Base-by-base conservation (phyloP, 345 rosid genomes). In the Camelina sativa region DNA sequence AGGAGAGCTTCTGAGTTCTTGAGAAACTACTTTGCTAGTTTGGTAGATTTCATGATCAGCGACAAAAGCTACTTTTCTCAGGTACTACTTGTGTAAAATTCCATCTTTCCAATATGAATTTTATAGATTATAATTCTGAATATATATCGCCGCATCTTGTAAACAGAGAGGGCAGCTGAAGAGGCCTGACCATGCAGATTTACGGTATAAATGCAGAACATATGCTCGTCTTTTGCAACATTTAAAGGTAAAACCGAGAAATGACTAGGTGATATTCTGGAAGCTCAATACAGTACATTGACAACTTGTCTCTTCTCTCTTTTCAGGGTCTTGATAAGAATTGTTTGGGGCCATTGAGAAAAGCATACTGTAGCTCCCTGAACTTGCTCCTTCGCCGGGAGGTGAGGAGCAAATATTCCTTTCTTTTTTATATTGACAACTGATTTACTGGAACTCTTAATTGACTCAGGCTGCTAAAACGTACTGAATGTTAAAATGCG, bases 111-210 rank as follows among this genome's bases (percentile, higher is more conserved):
- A 25, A 1, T 22, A 64, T 62, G 61, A 40, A 50, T 32, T 59
- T 16, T 16, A 67, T 65, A 48, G 34, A 43, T 61, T 35, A 17
- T 61, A 75, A 48, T 52, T 68, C 23, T 65, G 77, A 75, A 70
- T 57, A 44, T 28, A 41, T 65, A 16, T 50, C 34, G 8, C 66
- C 70, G 50, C 67, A 60, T 81, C 58, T 67, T 51, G 72, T 74
- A 76, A 81, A 86, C 89, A 95, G 98, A 83, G 94, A 74, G 99
- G 98, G 34, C 98, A 95, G 82, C 82, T 95, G 80, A 95, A 95
- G 87, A 89, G 98, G 81, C 99, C 98, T 71, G 99, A 92, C 85
- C 99, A 95, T 85, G 98, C 98, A 63, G 99, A 95, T 72, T 86
- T 95, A 83, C 85, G 99, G 76, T 95, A 95, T 82, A 95, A 92